Evolutionary conservation across 108 stramenopile species (phyloP).

Genomic region (Nannochloropsis gaditana): DNA sequence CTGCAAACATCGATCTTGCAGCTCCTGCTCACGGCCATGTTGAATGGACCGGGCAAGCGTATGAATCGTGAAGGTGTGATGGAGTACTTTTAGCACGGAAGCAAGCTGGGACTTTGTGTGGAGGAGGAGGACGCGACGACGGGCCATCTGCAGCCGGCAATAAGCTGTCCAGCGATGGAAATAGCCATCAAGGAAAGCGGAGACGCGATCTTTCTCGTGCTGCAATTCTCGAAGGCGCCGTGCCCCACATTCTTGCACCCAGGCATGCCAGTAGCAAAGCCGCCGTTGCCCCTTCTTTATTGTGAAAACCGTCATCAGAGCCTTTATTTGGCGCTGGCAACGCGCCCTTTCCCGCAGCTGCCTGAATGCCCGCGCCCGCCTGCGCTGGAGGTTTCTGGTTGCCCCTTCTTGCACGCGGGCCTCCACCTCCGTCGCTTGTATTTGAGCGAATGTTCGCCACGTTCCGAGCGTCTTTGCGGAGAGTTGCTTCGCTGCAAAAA

Average conservation of each 20-base stretch:
- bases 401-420: background rate
- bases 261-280: background rate
- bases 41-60: background rate
- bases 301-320: background rate
- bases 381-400: background rate
- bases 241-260: background rate
- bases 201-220: background rate
- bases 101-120: background rate
- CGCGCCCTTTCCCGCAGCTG: background rate
- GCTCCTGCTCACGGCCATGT: background rate
- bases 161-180: background rate
- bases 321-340: background rate
- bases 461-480: background rate
- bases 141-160: background rate
- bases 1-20: background rate
- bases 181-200: background rate
- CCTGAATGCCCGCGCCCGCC: background rate
- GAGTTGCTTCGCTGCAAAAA: background rate
- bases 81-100: background rate
- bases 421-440: conserved; percentile 2
- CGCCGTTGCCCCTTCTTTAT: background rate
- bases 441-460: background rate
- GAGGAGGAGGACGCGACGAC: background rate
- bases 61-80: background rate
- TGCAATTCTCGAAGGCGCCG: background rate